Base-by-base conservation (phyloP, 768 basidiomycete genomes). In the Pisolithus orientalis region DNA sequence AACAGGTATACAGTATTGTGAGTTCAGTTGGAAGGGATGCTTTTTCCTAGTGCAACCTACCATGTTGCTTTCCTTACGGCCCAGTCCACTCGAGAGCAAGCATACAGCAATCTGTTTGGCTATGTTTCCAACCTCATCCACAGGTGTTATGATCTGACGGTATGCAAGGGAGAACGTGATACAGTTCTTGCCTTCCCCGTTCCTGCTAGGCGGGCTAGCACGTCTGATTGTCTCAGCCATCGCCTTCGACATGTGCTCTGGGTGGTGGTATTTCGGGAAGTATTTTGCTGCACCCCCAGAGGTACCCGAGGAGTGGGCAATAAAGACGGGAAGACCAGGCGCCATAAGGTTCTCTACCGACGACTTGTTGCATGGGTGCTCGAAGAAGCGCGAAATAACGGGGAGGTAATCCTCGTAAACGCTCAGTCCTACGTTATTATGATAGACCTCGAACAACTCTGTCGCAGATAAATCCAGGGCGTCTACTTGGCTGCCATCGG, bases 341-440 rank as follows among this genome's bases (percentile, higher is more conserved):
- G 59, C 55, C 55, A 65, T 62, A 38, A 62, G 14, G 29, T 65
- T 51, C 39, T 64, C 49, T 14, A 64, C 57, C 10, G 53, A 49
- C 6, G 50, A 29, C 38, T 52, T 51, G 34, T 9, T 59, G 31
- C 63, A 64, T 4, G 62, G 60, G 21, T 54, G 6, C 21, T 60
- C 60, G 25, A 60, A 53, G 25, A 58, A 39, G 9, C 60, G 55
- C 0, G 60, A 59, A 6, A 62, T 38, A 32, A 64, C 54, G 16
- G 62, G 56, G 27, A n/a, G 54, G 25, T 60, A 62, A 9, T 57
- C 46, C 9, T 57, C 48, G 25, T 62, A 60, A 5, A 32, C 29
- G 37, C 55, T 59, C 38, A 59, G 50, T 25, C 51, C 27, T 27
- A 64, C 62, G 24, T 47, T 55, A 39, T 57, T 51, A 34, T 56